These are phyloP conservation scores for Diaporthe vexans DNA, from an alignment of 2,329 filamentous ascomycete genomes.

Conservation along the genomic window DNA sequence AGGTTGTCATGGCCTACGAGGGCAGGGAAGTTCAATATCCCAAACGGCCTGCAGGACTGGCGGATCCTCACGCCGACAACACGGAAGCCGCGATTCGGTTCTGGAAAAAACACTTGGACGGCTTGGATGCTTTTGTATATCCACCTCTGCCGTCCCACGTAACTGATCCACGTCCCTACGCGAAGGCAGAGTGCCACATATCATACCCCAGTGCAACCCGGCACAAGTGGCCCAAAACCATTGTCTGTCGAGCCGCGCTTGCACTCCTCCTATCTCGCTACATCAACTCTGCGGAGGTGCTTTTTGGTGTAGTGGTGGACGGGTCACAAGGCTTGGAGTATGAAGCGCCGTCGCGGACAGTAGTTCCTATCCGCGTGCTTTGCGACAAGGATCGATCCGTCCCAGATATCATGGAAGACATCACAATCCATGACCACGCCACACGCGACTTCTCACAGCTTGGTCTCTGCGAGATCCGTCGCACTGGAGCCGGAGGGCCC, in stretches of 20 bases:
- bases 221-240: background rate
- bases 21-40: background rate
- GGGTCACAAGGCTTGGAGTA: background rate
- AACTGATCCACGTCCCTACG: background rate
- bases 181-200: background rate
- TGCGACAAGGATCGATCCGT: background rate
- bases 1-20: background rate
- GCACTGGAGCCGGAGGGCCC: background rate
- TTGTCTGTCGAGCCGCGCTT: background rate
- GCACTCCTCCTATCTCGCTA: background rate
- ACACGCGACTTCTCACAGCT: background rate
- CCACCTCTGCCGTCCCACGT: background rate
- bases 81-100: background rate
- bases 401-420: background rate
- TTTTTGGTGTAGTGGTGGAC: background rate
- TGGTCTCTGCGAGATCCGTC: background rate
- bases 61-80: background rate
- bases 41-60: background rate
- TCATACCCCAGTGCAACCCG: background rate
- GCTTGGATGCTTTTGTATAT: background rate
- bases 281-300: background rate
- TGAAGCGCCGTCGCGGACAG: background rate
- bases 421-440: background rate
- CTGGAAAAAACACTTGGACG: background rate
- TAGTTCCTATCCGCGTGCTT: background rate